Base-by-base conservation (phyloP, 1,284 basidiomycete genomes). In the Sparassis latifolia region DNA sequence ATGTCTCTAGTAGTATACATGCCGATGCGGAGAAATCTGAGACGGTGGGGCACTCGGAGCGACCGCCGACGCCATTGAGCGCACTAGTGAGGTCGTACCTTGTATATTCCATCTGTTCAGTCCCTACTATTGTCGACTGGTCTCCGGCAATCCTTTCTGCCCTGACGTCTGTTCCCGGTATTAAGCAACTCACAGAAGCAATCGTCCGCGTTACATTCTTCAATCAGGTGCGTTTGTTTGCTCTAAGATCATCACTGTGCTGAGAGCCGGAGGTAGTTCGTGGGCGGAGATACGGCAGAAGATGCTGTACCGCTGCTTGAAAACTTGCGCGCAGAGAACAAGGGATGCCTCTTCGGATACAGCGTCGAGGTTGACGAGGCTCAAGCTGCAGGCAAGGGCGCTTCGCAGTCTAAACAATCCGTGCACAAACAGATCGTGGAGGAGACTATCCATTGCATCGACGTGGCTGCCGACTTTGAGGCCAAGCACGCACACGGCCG, bases 131-230 rank as follows among this genome's bases (percentile, higher is more conserved):
- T 10, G 86, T 96, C 37, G 90, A 96, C 62, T 70, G 79, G 54
- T 82, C 90, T 0, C 92, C 92, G 0, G 64, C 69, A 35, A 70
- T 96, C n/a, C 75, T 97, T 43, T 69, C 78, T 29, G 62, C 74
- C 2, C 65, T 89, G 37, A 74, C 79, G 1, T 73, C 76, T 48
- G 70, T 92, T 10, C 92, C 93, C 1, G 79, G 82, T 3, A 53
- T 95, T 1, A 78, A 73, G 52, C 70, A 78, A 45, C 56, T 91
- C 40, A 83, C 87, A 2, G 84, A 92, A 63, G 75, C 74, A 5
- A 64, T 90, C 52, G 85, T 96, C 7, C 76, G 90, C 42, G 69
- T 75, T 31, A 96, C 94, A 2, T 97, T 97, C 73, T 97, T 95
- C 63, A 74, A 79, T 45, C 89, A 92, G 67, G 86, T 86, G 56